Evolutionary conservation across 306 rosid genomes (phyloP).

Genomic region (Crotalaria pallida): DNA sequence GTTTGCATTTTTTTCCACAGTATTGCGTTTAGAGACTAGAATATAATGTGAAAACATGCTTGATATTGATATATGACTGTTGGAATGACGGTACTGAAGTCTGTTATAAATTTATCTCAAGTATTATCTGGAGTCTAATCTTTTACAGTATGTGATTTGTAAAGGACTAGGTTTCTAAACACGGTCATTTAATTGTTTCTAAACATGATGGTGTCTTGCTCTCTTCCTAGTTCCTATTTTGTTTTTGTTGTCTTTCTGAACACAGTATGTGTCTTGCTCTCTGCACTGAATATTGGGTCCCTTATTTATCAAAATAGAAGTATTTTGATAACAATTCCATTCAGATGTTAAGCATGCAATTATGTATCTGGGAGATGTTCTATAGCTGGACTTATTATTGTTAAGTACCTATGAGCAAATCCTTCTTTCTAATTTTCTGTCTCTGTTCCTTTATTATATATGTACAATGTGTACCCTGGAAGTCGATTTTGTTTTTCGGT

Average conservation of each 20-base stretch:
- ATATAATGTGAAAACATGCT: constrained; percentile 2
- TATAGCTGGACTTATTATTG: not conserved
- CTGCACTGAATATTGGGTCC: not conserved
- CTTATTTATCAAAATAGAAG: not conserved
- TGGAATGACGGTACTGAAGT: not conserved
- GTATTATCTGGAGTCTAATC: not conserved
- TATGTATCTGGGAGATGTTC: not conserved
- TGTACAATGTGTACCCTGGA: not conserved
- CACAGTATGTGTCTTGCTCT: not conserved
- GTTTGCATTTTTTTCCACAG: not conserved
- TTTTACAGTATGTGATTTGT: not conserved
- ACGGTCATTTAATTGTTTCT: not conserved
- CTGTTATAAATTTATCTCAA: not conserved
- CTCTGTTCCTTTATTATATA: not conserved
- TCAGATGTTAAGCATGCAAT: constrained; percentile 9
- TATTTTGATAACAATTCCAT: not conserved
- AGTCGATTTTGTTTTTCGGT: constrained; percentile 12
- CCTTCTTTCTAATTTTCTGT: not conserved
- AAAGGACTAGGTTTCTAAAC: not conserved
- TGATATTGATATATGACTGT: not conserved
- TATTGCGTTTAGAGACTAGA: not conserved
- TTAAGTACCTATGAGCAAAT: not conserved
- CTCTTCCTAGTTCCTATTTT: not conserved
- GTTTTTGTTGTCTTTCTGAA: not conserved
- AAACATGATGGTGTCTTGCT: not conserved